Conservation (phyloP, 2,329 filamentous ascomycete species). For the Berkeleyomyces basicola region DNA sequence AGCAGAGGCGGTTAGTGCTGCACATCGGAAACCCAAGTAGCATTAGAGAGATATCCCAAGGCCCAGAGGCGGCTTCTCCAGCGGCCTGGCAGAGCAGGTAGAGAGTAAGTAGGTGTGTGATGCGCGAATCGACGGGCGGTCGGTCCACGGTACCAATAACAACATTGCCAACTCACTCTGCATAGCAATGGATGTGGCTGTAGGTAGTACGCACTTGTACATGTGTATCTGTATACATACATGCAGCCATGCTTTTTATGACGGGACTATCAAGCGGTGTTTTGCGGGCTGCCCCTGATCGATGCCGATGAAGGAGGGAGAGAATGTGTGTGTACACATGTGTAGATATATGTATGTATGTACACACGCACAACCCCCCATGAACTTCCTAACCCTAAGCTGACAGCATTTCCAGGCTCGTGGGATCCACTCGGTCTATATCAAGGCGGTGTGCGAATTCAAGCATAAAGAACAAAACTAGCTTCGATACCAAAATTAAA, state of each 20-base stretch:
- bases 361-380: background rate
- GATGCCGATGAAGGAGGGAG: too few relatives aligned
- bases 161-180: constrained; percentile 2
- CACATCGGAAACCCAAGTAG: too few relatives aligned
- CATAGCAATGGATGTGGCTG: background rate
- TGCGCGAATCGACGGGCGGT: background rate
- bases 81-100: too few relatives aligned
- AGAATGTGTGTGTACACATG: background rate
- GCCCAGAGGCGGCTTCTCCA: too few relatives aligned
- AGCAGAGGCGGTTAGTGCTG: too few relatives aligned
- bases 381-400: background rate
- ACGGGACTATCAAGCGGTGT: background rate
- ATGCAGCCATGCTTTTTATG: background rate
- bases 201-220: background rate
- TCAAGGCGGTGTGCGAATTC: background rate
- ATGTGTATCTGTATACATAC: background rate
- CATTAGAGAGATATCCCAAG: too few relatives aligned
- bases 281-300: background rate
- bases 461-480: background rate
- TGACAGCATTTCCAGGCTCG: background rate
- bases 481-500: background rate
- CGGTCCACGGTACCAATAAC: background rate
- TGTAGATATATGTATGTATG: background rate
- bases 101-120: too few relatives aligned
- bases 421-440: background rate